Conservation (phyloP, 2,329 filamentous ascomycete genomes). For the Aulographum hederae region DNA sequence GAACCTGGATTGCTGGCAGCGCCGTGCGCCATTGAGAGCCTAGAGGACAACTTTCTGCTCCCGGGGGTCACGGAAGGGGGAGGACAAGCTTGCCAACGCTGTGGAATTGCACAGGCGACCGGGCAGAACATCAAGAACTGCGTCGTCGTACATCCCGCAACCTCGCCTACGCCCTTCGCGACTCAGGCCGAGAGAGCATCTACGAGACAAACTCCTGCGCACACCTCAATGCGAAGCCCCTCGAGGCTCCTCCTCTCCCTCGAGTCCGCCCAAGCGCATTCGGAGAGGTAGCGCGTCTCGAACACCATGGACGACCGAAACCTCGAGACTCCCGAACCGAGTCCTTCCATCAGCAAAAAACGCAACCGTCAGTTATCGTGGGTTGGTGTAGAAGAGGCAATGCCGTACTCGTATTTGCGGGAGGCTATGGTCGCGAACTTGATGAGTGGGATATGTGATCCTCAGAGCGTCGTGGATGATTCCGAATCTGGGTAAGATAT, state of each 20-base stretch:
- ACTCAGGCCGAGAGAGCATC: not conserved
- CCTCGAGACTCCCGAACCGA: no score
- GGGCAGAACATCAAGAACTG: no score
- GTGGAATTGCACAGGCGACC: no score
- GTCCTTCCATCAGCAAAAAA: constrained; percentile 47
- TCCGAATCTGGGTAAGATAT: no score
- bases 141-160: no score
- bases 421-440: constrained; percentile 88
- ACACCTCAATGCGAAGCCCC: not conserved
- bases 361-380: constrained; percentile 72
- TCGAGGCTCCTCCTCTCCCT: not conserved
- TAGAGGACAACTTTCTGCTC: no score
- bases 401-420: constrained; percentile 74
- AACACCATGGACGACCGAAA: no score
- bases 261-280: not conserved
- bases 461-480: constrained; percentile 40
- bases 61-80: no score
- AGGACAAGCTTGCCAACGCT: no score
- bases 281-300: not conserved
- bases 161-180: not conserved
- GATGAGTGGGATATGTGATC: constrained; percentile 76
- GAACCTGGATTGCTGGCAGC: no score
- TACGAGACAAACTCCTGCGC: no score
- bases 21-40: no score
- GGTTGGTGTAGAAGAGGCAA: constrained; percentile 72